phyloP scores from a whole-genome alignment of 768 basidiomycete species.

The Hygrocybe punicea region DNA sequence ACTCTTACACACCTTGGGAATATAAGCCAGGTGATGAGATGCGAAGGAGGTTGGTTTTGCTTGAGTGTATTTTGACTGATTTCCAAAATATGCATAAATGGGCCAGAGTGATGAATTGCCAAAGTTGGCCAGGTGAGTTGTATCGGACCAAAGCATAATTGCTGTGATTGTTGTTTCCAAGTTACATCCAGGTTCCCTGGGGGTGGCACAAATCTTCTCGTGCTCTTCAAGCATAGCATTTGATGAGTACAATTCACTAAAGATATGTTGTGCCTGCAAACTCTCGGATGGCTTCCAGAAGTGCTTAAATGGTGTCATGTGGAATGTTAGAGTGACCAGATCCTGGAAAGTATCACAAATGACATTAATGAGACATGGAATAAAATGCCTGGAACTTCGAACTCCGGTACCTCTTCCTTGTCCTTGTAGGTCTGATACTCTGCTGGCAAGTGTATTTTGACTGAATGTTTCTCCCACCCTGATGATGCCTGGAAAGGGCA shows the following conservation, averaged over 20 bases:
- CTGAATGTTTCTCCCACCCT: slow-evolving; percentile 21
- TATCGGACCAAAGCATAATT: slow-evolving; percentile 32
- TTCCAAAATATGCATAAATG: slow-evolving; percentile 32
- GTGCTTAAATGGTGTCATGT: slow-evolving; percentile 15
- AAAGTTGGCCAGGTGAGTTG: slow-evolving; percentile 33
- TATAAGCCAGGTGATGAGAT: slow-evolving; percentile 42
- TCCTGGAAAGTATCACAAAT: slow-evolving; percentile 18
- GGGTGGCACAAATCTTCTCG: neutral
- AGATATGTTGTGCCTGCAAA: neutral
- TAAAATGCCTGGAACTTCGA: slow-evolving; percentile 27
- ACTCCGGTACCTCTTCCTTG: slow-evolving; percentile 26
- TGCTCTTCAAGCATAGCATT: slow-evolving; percentile 3
- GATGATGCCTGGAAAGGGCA: neutral
- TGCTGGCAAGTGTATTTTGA: slow-evolving; percentile 21
- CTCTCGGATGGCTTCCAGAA: slow-evolving; percentile 12
- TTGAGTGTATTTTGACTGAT: slow-evolving; percentile 40
- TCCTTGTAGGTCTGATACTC: slow-evolving; percentile 10
- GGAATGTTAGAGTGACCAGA: slow-evolving; percentile 7
- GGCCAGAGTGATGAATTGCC: slow-evolving; percentile 34
- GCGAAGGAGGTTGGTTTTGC: slow-evolving; percentile 27
- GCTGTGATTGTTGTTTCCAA: slow-evolving; percentile 19
- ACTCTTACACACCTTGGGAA: slow-evolving; percentile 35
- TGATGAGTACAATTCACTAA: slow-evolving; percentile 6
- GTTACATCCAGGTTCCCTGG: neutral
- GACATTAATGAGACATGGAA: slow-evolving; percentile 22